Conservation (phyloP, 2,329 filamentous ascomycete species). For the Cladophialophora psammophila region DNA sequence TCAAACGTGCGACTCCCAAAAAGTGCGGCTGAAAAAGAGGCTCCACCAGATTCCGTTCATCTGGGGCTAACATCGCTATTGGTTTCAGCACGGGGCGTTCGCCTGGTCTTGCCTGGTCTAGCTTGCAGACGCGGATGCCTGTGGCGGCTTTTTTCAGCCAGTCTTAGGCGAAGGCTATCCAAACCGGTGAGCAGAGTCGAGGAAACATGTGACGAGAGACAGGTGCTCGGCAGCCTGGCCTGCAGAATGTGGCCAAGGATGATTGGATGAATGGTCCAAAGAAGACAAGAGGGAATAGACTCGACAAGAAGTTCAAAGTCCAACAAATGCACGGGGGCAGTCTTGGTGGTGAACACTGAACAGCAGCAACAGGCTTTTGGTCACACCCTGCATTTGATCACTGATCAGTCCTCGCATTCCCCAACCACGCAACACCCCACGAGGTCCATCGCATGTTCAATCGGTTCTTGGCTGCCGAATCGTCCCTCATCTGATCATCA, state of each 20-base stretch:
- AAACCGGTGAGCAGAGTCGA: conserved; percentile 8
- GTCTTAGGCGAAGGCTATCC: not conserved
- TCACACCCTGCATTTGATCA: not conserved
- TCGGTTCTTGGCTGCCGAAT: not conserved
- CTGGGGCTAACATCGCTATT: not conserved
- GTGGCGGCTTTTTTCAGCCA: not conserved
- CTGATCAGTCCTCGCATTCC: not conserved
- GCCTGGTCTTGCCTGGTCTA: not conserved
- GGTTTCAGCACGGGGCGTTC: conserved; percentile 2
- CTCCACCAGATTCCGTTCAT: not conserved
- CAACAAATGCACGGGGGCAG: not conserved
- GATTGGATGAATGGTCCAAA: not conserved
- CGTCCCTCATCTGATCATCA: not conserved
- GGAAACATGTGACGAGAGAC: not conserved
- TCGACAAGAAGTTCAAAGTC: not conserved
- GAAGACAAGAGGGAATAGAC: not conserved
- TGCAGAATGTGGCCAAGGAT: not conserved
- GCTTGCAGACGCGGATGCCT: not conserved
- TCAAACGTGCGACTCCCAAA: not conserved
- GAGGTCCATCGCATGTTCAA: not conserved
- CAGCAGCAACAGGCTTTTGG: not conserved
- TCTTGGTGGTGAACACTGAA: not conserved
- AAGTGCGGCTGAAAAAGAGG: not conserved
- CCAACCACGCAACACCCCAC: not conserved
- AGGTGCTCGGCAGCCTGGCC: not conserved